These are phyloP conservation scores for Ligustrum vulgare DNA, from an alignment of 257 asterid genomes.

Conservation along the genomic window DNA sequence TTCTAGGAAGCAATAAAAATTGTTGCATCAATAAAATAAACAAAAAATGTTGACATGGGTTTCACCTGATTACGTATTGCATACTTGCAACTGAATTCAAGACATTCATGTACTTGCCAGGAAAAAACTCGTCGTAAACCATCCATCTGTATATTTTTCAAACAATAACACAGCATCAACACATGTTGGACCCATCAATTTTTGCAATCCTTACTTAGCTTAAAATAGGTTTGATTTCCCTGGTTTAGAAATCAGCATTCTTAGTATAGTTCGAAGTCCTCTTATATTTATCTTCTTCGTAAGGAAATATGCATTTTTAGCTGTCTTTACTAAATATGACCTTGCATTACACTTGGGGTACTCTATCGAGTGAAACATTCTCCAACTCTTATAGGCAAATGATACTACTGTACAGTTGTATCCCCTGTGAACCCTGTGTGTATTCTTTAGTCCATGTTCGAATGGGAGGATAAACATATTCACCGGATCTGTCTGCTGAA, in stretches of 20 bases:
- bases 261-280: neutral
- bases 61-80: neutral
- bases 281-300: neutral
- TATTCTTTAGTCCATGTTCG: neutral
- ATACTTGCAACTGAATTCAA: neutral
- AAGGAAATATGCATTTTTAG: neutral
- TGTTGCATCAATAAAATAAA: too few relatives aligned
- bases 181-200: neutral
- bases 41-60: neutral
- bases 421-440: neutral
- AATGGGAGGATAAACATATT: neutral
- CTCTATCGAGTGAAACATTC: slow-evolving; percentile 7
- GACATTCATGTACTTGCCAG: neutral
- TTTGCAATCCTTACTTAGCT: neutral
- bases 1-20: neutral
- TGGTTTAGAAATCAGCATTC: slow-evolving; percentile 1
- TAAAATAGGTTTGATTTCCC: neutral
- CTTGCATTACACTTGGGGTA: neutral
- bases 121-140: neutral
- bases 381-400: slow-evolving; percentile 1
- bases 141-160: neutral
- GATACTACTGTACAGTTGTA: neutral
- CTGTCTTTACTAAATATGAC: slow-evolving; percentile 14
- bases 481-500: neutral
- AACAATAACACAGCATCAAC: neutral